Evolutionary conservation across 73 alveolate species (phyloP), one percentile per base, ranked within the genome.

Genomic region (Blepharisma japonicum): DNA sequence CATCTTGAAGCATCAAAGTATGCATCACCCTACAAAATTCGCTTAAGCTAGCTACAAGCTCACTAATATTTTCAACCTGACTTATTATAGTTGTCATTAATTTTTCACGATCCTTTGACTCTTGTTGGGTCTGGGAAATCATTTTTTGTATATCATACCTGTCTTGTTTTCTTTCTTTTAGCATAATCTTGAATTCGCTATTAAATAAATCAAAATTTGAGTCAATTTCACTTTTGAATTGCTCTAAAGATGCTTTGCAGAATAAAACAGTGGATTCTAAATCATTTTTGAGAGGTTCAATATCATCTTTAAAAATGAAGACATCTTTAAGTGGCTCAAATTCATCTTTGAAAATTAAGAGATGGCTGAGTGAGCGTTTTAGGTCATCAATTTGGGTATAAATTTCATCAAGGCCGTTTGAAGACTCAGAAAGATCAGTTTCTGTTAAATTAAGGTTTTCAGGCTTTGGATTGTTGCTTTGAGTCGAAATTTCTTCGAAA

Each of bases 121-220:
- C 74, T 61, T n/a, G 18, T 8, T 61, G 74, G 23, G 14, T 14
- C 14, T 14, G 46, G 14, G 74, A 8, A 14, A 61, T 61, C 23
- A 14, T n/a, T 18, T 25, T 14, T 20, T 11, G n/a, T 39, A 61
- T 14, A 25, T 61, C 74, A 61, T 14, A 8, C 5, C 23, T 61
- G 38, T 61, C 74, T 61, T 61, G 74, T 25, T 61, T 61, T n/a
- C 23, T 61, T 61, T 39, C 18, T 9, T 14, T n/a, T 8, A 61
- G n/a, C 46, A 20, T n/a, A n/a, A 14, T n/a, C 48, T 61, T 61
- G n/a, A 61, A 14, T 39, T 61, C 74, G 2, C 23, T 39, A 9
- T 61, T n/a, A 14, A 61, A 9, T 25, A 61, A 39, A 39, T 25
- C 74, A 14, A 61, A 61, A 39, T 61, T 61, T 9, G 74, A 18